Evolutionary conservation across 2,329 filamentous ascomycete species (phyloP), one percentile per base, ranked within the genome.

Genomic region (Ambrosiella cleistominuta): DNA sequence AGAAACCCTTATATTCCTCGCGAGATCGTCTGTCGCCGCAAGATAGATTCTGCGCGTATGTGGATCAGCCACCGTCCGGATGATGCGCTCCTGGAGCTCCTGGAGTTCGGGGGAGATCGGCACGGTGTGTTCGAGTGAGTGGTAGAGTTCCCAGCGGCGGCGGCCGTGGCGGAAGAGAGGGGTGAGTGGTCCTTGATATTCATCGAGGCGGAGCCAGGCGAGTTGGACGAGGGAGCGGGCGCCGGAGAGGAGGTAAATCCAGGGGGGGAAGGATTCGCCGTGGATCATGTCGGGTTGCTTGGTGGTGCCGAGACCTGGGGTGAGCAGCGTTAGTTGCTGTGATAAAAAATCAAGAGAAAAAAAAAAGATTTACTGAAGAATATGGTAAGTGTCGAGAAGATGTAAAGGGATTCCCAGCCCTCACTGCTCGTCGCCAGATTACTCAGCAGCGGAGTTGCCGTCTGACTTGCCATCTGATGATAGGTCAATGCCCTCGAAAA

Each of bases 361-460:
- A 35, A 27, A 47, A 17, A 57, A 19, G 15, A 60, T 64, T 9
- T 58, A 66, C 65, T 65, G 53, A 68, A 68, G 54, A 67, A 69
- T 17, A 69, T 63, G 19, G 68, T 69, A 42, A 69, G 54, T 53
- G 66, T 64, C 45, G 65, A 66, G 36, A 68, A 69, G 12, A 66
- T 47, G 9, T 63, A 63, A 11, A 66, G 61, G 19, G 62, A 62
- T 57, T 64, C 64, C 55, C 61, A 64, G 12, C 65, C 63, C 3
- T 66, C 64, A 17, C 52, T 54, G 38, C 59, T 61, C 1, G 56
- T 61, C n/a, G 59, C 62, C 57, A 61, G 57, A 55, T 17, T 62
- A 1, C 61, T 59, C 64, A 70, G 65, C 44, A 65, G 57, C 6
- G 58, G 57, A 56, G 66, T 65, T 1, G 68, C 68, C 1, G 61